Evolutionary conservation across 108 stramenopile species (phyloP).

Genomic region (Skeletonema potamos): DNA sequence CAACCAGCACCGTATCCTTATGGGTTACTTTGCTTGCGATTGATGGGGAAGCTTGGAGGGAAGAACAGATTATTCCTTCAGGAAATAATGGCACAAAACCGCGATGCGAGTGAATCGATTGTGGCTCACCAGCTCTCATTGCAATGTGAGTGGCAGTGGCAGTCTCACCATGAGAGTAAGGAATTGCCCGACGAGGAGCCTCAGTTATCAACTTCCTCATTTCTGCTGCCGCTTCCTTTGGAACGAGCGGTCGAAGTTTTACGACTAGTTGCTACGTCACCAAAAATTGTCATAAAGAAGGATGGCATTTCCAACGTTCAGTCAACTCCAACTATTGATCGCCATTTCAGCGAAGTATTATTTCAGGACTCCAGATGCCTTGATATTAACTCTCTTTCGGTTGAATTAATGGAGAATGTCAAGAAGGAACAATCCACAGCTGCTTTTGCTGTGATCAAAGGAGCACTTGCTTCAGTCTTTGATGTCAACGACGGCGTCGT

Average conservation of each 20-base stretch:
- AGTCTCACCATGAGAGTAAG: not conserved
- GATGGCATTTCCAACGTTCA: not conserved
- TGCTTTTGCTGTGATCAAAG: constrained; percentile 58
- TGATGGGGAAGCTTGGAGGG: constrained; percentile 95
- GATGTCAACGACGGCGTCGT: constrained; percentile 18
- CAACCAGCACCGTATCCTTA: constrained; percentile 94
- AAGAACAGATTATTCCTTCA: constrained; percentile 87
- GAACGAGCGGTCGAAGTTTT: constrained; percentile 40
- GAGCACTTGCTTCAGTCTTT: constrained; percentile 51
- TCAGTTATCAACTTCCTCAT: constrained; percentile 3
- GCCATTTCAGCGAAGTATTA: constrained; percentile 3
- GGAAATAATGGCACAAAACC: constrained; percentile 51
- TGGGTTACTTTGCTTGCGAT: constrained; percentile 85
- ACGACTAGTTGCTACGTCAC: constrained; percentile 17
- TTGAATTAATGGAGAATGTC: constrained; percentile 47
- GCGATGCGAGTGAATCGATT: not conserved
- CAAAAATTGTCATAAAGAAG: constrained; percentile 15
- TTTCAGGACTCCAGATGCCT: constrained; percentile 32
- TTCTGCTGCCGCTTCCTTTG: constrained; percentile 41
- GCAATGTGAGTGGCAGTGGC: constrained; percentile 26
- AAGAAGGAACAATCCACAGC: constrained; percentile 51
- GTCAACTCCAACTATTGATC: not conserved
- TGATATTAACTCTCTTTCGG: constrained; percentile 54
- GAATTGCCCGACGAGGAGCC: not conserved
- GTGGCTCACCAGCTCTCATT: constrained; percentile 15